Evolutionary conservation across 805 yeast species (phyloP).

Genomic region (Barnettozyma sp.): DNA sequence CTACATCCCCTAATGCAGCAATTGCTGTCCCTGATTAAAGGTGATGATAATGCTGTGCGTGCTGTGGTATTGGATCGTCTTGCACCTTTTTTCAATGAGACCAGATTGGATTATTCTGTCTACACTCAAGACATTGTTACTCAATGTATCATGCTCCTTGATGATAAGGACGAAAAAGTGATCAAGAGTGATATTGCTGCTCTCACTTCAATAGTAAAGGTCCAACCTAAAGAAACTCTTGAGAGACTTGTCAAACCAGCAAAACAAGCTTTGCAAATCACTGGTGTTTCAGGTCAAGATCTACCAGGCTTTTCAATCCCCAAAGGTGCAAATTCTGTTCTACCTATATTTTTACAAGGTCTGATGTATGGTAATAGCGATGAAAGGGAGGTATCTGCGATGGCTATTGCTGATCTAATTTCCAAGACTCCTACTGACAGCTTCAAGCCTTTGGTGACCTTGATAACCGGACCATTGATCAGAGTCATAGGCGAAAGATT

Average conservation of each 20-base stretch:
- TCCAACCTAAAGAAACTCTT: slow-evolving; percentile 67
- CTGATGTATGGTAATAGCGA: slow-evolving; percentile 86
- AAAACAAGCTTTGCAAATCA: slow-evolving; percentile 56
- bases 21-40: slow-evolving; percentile 64
- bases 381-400: slow-evolving; percentile 79
- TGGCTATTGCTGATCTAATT: slow-evolving; percentile 82
- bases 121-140: slow-evolving; percentile 72
- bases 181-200: slow-evolving; percentile 62
- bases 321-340: slow-evolving; percentile 78
- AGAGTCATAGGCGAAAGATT: slow-evolving; percentile 97
- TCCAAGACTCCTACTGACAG: slow-evolving; percentile 78
- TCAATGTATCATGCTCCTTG: slow-evolving; percentile 63
- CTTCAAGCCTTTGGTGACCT: slow-evolving; percentile 83
- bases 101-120: slow-evolving; percentile 61
- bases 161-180: slow-evolving; percentile 56
- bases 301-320: slow-evolving; percentile 66
- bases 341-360: slow-evolving; percentile 92
- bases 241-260: slow-evolving; percentile 80
- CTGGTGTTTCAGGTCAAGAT: slow-evolving; percentile 58
- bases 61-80: slow-evolving; percentile 59
- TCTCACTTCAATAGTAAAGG: slow-evolving; percentile 57
- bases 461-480: slow-evolving; percentile 93
- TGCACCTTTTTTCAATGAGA: slow-evolving; percentile 60
- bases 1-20: slow-evolving; percentile 81
- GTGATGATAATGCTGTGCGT: slow-evolving; percentile 62